phyloP scores from a whole-genome alignment of 257 asterid species.

The Agastache rugosa region DNA sequence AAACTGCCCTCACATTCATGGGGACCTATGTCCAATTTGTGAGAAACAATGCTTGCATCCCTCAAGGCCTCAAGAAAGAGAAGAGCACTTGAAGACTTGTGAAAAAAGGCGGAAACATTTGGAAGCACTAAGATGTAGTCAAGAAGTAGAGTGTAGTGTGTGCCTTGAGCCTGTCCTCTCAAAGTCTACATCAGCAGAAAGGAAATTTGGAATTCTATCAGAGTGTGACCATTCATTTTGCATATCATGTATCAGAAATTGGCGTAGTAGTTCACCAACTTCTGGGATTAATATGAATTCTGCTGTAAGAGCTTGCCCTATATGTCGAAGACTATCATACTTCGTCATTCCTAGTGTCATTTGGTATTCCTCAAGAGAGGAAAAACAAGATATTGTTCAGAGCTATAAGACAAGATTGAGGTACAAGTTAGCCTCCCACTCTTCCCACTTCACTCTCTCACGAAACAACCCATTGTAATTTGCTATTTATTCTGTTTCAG shows the following conservation, averaged over 20 bases:
- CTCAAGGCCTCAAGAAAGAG: slow-evolving; percentile 80
- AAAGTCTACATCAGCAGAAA: slow-evolving; percentile 72
- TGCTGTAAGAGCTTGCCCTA: slow-evolving; percentile 88
- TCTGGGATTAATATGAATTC: slow-evolving; percentile 81
- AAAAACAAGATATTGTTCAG: slow-evolving; percentile 78
- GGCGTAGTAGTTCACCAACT: slow-evolving; percentile 82
- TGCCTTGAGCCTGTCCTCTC: slow-evolving; percentile 89
- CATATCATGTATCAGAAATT: slow-evolving; percentile 86
- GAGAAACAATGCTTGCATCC: slow-evolving; percentile 88
- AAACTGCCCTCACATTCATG: slow-evolving; percentile 82
- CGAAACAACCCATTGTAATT: slow-evolving; percentile 17
- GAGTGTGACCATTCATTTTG: slow-evolving; percentile 96
- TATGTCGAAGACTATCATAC: slow-evolving; percentile 87
- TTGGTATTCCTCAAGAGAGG: slow-evolving; percentile 81
- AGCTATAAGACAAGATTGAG: slow-evolving; percentile 80
- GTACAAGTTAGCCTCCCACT: slow-evolving; percentile 42
- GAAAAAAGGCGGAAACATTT: slow-evolving; percentile 67
- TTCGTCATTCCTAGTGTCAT: slow-evolving; percentile 92
- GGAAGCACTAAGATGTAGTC: slow-evolving; percentile 70
- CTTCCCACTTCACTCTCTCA: not conserved
- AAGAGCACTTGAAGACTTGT: slow-evolving; percentile 75
- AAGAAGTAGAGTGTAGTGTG: slow-evolving; percentile 92
- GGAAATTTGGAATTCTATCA: slow-evolving; percentile 89
- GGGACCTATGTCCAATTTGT: slow-evolving; percentile 79
- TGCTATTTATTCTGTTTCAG: slow-evolving; percentile 48